A percentile compares a stretch with the other conserved stretches of the same genome.
Evolutionary conservation across 106 monocot genomes (phyloP).

Genomic region (Amphibolis antarctica): DNA sequence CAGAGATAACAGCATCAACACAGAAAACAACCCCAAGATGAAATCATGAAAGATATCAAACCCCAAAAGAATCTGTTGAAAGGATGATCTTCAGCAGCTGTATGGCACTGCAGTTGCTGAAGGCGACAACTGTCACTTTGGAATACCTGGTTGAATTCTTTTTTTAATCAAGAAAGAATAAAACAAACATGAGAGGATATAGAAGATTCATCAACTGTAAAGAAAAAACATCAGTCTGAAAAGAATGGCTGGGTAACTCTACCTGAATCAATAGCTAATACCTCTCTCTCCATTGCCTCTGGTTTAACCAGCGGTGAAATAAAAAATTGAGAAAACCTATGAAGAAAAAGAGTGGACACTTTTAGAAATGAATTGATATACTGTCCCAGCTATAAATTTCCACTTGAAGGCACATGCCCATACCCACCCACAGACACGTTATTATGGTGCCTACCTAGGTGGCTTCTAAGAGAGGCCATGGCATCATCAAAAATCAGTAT

Average conservation of each 20-base stretch:
- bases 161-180: background rate
- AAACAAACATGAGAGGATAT: background rate
- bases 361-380: background rate
- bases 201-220: too few species aligned
- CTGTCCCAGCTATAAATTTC: too few species aligned
- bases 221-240: conserved; percentile 5
- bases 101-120: conserved; percentile 78
- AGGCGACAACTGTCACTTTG: conserved; percentile 95
- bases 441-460: too few species aligned
- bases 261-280: conserved; percentile 98
- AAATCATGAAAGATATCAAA: conserved; percentile 18
- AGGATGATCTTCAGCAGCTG: conserved; percentile 48
- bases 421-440: too few species aligned
- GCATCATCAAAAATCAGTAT: background rate
- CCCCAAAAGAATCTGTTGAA: conserved; percentile 99
- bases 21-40: background rate
- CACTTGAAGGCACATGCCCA: too few species aligned
- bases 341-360: conserved; percentile 2
- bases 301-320: conserved; percentile 87
- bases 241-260: background rate
- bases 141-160: conserved; percentile 89
- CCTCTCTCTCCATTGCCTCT: conserved; percentile 97
- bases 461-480: too few species aligned
- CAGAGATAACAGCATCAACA: background rate
- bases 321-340: conserved; percentile 92